Base-by-base conservation (phyloP, 345 rosid species). In the Theobroma cacao region DNA sequence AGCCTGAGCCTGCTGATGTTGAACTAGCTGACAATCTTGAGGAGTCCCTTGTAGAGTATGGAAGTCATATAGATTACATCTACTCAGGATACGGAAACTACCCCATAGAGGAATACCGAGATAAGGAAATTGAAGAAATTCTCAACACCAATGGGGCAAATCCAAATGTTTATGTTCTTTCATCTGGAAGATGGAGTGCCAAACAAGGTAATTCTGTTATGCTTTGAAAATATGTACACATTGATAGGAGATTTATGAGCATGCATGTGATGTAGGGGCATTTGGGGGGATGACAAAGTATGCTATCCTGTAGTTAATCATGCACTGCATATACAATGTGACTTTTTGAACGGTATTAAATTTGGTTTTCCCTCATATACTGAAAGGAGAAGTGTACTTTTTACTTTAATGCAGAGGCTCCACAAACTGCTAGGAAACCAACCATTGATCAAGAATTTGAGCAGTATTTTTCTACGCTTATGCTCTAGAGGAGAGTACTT, bases 361-460 rank as follows among this genome's bases (percentile, higher is more conserved):
- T 62, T 62, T 31, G 45, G 47, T 20, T 71, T 71, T 66, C 26
- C 43, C 58, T 34, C 38, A 34, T 80, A 68, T 5, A 15, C 52
- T 56, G n/a, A 75, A 38, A 63, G 38, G 59, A 24, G 20, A 63
- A 24, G 3, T 55, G 31, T 65, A 53, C 58, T 67, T 66, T 38
- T 38, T 62, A 4, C 28, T 61, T 82, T 55, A 63, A 56, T 87
- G 87, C 91, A 95, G 97, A 86, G 56, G 45, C 83, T 65, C 78
- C n/a, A 78, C 48, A 77, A 45, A 78, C 12, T 26, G 33, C 60
- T 30, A 83, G 90, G 79, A 92, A 89, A 79, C 98, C 93, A 5
- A 95, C 96, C 11, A 95, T 93, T 77, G 99, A 95, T 88, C 92
- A 89, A 87, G 99, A 95, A 79, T 93, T 93, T 40, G 98, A 95